phyloP scores from a whole-genome alignment of 1,284 basidiomycete species.

The Malassezia pachydermatis region DNA sequence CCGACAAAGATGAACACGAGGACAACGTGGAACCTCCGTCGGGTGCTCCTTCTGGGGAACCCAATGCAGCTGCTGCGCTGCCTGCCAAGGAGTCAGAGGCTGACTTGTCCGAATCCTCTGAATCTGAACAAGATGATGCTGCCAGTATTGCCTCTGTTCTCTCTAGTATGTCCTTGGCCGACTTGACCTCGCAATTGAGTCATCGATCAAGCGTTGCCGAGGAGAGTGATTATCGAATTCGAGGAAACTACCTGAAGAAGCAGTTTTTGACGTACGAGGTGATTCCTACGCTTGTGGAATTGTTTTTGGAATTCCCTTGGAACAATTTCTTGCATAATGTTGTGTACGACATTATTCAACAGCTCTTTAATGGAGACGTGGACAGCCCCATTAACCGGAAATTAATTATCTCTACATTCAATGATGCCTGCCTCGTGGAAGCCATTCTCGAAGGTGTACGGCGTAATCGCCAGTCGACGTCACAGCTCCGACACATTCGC shows the following conservation, averaged over 20 bases:
- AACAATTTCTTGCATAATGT: constrained; percentile 97
- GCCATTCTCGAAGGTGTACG: constrained; percentile 39
- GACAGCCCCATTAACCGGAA: constrained; percentile 37
- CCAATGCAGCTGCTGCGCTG: background rate
- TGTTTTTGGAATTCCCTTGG: constrained; percentile 93
- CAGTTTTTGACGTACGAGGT: constrained; percentile 41
- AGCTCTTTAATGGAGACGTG: constrained; percentile 81
- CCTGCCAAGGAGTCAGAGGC: background rate
- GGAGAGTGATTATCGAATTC: constrained; percentile 9
- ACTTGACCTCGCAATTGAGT: constrained; percentile 28
- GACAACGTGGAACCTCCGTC: constrained; percentile 2
- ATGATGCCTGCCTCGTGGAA: constrained; percentile 32
- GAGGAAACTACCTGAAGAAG: constrained; percentile 39
- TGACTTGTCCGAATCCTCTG: background rate
- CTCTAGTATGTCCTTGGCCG: constrained; percentile 37
- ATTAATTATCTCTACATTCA: constrained; percentile 40
- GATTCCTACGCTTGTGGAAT: constrained; percentile 35
- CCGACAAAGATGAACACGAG: background rate
- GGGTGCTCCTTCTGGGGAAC: background rate
- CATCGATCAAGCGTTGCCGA: constrained; percentile 22
- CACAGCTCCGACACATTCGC: constrained; percentile 34
- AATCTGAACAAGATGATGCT: constrained; percentile 19
- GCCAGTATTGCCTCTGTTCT: constrained; percentile 31
- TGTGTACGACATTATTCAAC: constrained; percentile 91
- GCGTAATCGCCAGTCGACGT: constrained; percentile 34